A percentile compares a stretch with the other conserved stretches of the same genome.
Conservation (phyloP, 345 rosid species). For the Sapria himalayana region DNA sequence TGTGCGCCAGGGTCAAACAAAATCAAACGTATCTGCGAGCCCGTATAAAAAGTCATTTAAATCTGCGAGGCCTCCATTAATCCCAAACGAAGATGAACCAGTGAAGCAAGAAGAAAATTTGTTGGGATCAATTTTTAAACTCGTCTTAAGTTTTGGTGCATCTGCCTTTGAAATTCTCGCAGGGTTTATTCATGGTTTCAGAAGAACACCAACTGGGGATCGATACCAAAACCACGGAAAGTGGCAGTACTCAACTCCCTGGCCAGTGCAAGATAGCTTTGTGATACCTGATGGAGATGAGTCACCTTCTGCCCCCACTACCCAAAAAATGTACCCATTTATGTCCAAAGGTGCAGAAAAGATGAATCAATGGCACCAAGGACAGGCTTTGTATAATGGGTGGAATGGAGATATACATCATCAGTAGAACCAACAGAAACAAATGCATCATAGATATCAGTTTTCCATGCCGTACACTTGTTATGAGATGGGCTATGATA, state of each 20-base stretch:
- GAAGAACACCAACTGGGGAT: slow-evolving; percentile 21
- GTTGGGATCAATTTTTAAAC: slow-evolving; percentile 38
- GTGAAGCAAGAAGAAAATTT: slow-evolving; percentile 69
- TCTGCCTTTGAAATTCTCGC: slow-evolving; percentile 40
- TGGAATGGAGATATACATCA: slow-evolving; percentile 43
- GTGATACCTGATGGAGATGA: slow-evolving; percentile 59
- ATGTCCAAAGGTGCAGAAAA: slow-evolving; percentile 92
- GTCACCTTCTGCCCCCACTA: slow-evolving; percentile 79
- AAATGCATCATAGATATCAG: slow-evolving; percentile 45
- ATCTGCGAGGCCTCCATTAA: slow-evolving; percentile 52
- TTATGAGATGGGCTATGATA: slow-evolving; percentile 59
- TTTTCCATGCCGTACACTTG: slow-evolving; percentile 50
- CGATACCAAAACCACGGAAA: slow-evolving; percentile 17
- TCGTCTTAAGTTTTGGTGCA: slow-evolving; percentile 29
- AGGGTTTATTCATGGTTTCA: slow-evolving; percentile 42
- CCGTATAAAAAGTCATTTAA: slow-evolving; percentile 33
- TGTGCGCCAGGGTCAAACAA: slow-evolving; percentile 13
- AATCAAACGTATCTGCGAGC: slow-evolving; percentile 10
- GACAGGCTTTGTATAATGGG: slow-evolving; percentile 47
- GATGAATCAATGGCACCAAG: slow-evolving; percentile 69
- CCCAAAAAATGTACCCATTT: slow-evolving; percentile 70
- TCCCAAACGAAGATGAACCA: slow-evolving; percentile 40
- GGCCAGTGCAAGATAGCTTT: slow-evolving; percentile 60
- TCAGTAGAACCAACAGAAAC: slow-evolving; percentile 24
- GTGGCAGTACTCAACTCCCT: slow-evolving; percentile 20